phyloP scores from a whole-genome alignment of 2,329 filamentous ascomycete species.

The Tricladium varicosporioides region DNA sequence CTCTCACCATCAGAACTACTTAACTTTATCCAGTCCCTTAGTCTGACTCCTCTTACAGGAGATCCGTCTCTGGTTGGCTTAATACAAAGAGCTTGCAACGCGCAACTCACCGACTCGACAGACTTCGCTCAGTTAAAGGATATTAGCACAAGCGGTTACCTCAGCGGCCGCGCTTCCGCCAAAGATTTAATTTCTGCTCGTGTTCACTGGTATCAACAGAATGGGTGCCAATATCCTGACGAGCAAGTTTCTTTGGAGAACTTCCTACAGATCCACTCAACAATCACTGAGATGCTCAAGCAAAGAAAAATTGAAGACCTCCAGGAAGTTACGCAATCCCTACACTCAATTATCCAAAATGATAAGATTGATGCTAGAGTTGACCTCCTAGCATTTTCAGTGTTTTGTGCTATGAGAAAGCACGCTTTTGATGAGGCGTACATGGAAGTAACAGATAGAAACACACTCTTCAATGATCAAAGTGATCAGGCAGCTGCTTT shows the following conservation, averaged over 20 bases:
- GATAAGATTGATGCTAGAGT: slow-evolving; percentile 42
- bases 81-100: slow-evolving; percentile 14
- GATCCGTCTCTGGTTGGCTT: slow-evolving; percentile 12
- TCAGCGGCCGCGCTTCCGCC: slow-evolving; percentile 37
- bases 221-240: slow-evolving; percentile 36
- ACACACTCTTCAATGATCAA: slow-evolving; percentile 59
- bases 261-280: slow-evolving; percentile 36
- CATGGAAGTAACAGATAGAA: slow-evolving; percentile 60
- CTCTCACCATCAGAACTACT: slow-evolving; percentile 36
- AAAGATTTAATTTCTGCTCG: slow-evolving; percentile 38
- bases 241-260: slow-evolving; percentile 33
- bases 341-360: slow-evolving; percentile 10
- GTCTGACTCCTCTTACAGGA: slow-evolving; percentile 5
- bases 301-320: slow-evolving; percentile 16
- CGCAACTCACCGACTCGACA: slow-evolving; percentile 18
- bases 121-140: slow-evolving; percentile 37
- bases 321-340: slow-evolving; percentile 14
- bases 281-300: slow-evolving; percentile 17
- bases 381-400: slow-evolving; percentile 54
- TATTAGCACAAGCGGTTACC: slow-evolving; percentile 39
- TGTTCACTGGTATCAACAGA: slow-evolving; percentile 41
- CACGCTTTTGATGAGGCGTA: slow-evolving; percentile 61
- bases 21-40: slow-evolving; percentile 18
- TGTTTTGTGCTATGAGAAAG: slow-evolving; percentile 56
- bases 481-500: slow-evolving; percentile 63